A percentile compares a stretch with the other conserved stretches of the same genome.
Evolutionary conservation across 2,329 filamentous ascomycete species (phyloP).

Genomic region (Trichoderma guizhouense): DNA sequence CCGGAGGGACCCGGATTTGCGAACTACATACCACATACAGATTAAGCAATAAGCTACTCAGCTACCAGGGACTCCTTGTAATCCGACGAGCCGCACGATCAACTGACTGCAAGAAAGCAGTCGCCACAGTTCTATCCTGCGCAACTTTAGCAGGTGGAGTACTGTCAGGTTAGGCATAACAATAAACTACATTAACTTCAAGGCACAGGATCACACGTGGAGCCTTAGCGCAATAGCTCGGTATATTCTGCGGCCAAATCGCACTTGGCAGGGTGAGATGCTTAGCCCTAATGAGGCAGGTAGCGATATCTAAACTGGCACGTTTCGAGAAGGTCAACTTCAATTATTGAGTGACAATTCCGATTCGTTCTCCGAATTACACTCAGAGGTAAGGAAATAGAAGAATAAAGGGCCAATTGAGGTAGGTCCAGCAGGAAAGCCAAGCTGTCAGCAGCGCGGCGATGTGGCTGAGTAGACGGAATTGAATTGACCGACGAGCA

Average conservation of each 20-base stretch:
- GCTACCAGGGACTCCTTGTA: not conserved
- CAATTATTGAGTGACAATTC: not conserved
- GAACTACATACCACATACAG: not conserved
- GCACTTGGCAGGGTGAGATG: not conserved
- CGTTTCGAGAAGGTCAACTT: not conserved
- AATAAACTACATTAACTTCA: not conserved
- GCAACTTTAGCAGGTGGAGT: not conserved
- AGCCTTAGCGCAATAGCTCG: not conserved
- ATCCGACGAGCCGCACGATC: not conserved
- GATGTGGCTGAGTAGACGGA: not conserved
- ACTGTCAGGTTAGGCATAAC: not conserved
- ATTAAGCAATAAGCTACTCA: not conserved
- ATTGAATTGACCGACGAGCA: not conserved
- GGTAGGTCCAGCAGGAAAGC: not conserved
- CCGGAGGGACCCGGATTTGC: not conserved
- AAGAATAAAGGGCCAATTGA: not conserved
- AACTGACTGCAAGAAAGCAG: not conserved
- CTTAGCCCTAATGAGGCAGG: not conserved
- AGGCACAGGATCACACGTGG: not conserved
- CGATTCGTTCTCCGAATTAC: not conserved
- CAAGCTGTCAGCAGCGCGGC: not conserved
- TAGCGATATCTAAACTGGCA: not conserved
- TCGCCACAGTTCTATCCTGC: not conserved
- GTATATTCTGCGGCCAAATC: conserved; percentile 2
- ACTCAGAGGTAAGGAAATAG: not conserved